A percentile compares a stretch with the other conserved stretches of the same genome.
Evolutionary conservation across 371 early-diverging fungal species (phyloP).

Genomic region (Mucor lusitanicus): DNA sequence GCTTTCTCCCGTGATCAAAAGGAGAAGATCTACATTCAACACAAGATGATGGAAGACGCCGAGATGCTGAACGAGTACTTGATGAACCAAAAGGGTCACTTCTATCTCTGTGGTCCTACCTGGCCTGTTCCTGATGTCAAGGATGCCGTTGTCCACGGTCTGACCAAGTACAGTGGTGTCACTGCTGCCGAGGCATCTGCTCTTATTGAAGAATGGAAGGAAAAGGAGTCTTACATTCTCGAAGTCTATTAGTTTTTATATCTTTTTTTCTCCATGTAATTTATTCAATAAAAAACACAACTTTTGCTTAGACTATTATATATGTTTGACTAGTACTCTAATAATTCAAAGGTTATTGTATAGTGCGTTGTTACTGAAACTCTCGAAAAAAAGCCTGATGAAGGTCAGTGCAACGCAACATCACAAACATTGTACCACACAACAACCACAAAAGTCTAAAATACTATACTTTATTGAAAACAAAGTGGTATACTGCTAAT

Average conservation of each 20-base stretch:
- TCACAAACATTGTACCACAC: too few species aligned
- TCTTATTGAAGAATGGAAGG: slow-evolving; percentile 87
- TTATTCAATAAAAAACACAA: background rate
- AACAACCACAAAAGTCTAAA: too few species aligned
- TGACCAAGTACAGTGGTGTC: slow-evolving; percentile 63
- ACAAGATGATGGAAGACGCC: slow-evolving; percentile 87
- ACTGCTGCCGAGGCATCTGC: slow-evolving; percentile 66
- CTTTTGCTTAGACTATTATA: too few species aligned
- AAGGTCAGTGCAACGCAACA: too few species aligned
- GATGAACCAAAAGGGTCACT: slow-evolving; percentile 78
- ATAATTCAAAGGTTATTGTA: too few species aligned
- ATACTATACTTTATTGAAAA: too few species aligned
- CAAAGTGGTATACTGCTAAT: too few species aligned
- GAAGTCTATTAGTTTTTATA: slow-evolving; percentile 78
- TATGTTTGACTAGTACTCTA: too few species aligned
- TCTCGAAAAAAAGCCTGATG: too few species aligned
- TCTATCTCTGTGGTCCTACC: slow-evolving; percentile 94
- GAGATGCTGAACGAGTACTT: slow-evolving; percentile 72
- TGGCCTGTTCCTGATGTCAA: slow-evolving; percentile 95
- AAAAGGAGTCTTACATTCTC: slow-evolving; percentile 87
- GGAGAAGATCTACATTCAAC: slow-evolving; percentile 93
- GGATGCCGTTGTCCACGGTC: slow-evolving; percentile 85
- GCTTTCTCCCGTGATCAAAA: slow-evolving; percentile 95
- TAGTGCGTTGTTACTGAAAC: too few species aligned
- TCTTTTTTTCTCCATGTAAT: background rate